A percentile compares a stretch with the other conserved stretches of the same genome.
These are phyloP conservation scores for Sphagnum contortum DNA, from an alignment of 225 moss, liverwort and hornwort species.

Conservation along the genomic window DNA sequence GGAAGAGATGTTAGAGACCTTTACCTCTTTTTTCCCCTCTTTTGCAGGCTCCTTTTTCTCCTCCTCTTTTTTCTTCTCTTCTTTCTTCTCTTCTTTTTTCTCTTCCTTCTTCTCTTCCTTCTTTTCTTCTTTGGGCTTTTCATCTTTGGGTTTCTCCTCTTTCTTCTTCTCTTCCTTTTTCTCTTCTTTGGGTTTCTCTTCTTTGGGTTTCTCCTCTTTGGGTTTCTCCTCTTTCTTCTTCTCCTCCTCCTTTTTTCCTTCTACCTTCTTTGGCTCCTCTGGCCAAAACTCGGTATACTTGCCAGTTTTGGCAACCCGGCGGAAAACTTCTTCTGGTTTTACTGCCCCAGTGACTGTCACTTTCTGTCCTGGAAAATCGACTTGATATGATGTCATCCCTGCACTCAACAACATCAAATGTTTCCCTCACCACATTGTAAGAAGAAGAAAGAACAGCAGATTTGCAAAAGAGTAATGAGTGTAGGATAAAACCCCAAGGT, in stretches of 20 bases:
- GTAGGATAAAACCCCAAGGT: too few relatives aligned
- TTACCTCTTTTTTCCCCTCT: constrained; percentile 13
- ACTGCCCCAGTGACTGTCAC: constrained; percentile 39
- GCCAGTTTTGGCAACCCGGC: constrained; percentile 43
- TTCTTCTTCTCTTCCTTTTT: too few relatives aligned
- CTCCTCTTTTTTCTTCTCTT: constrained; percentile 2
- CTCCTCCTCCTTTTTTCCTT: not conserved
- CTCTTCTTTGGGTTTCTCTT: too few relatives aligned
- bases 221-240: too few relatives aligned
- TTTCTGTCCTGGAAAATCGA: constrained; percentile 19
- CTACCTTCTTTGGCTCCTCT: constrained; percentile 10
- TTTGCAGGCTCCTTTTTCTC: constrained; percentile 11
- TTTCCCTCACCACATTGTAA: too few relatives aligned
- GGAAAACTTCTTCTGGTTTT: constrained; percentile 21
- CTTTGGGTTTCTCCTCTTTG: too few relatives aligned
- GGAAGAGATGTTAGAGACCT: not conserved
- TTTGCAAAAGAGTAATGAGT: too few relatives aligned
- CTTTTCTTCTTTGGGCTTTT: constrained; percentile 19
- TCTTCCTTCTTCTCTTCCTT: constrained; percentile 13
- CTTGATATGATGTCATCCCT: constrained; percentile 17
- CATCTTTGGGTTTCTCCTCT: constrained; percentile 8
- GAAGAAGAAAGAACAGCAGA: too few relatives aligned
- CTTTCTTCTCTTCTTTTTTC: constrained; percentile 5
- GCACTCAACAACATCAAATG: not conserved
- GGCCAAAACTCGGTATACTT: constrained; percentile 33